Evolutionary conservation across 371 early-diverging fungal genomes (phyloP).

Genomic region (Mortierella sp.): DNA sequence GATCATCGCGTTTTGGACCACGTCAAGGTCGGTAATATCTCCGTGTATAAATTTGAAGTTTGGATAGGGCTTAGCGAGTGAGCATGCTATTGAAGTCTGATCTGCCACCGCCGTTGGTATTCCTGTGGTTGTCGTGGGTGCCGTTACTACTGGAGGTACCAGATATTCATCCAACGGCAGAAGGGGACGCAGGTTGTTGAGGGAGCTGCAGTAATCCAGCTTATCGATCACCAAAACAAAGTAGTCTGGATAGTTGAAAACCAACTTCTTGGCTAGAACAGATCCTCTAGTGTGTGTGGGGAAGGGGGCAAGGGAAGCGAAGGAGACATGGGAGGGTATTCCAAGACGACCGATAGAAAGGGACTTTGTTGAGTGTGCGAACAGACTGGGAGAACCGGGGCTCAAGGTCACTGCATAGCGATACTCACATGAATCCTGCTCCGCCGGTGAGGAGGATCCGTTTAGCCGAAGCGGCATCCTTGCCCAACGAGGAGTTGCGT

Average conservation of each 20-base stretch:
- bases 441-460: conserved; percentile 87
- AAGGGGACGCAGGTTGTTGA: conserved; percentile 70
- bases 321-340: background rate
- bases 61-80: conserved; percentile 3
- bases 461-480: conserved; percentile 54
- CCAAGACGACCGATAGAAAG: too few relatives aligned
- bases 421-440: conserved; percentile 87
- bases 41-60: conserved; percentile 58
- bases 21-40: conserved; percentile 79
- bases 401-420: background rate
- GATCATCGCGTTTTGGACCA: conserved; percentile 73
- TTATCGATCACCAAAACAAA: conserved; percentile 81
- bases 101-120: conserved; percentile 2
- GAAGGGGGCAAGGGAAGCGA: background rate
- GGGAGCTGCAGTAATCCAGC: conserved; percentile 84
- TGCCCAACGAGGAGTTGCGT: conserved; percentile 13
- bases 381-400: too few relatives aligned
- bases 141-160: conserved; percentile 20
- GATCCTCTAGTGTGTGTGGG: conserved; percentile 61
- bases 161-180: conserved; percentile 8
- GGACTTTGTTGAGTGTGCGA: too few relatives aligned
- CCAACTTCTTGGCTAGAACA: conserved; percentile 71
- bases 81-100: background rate
- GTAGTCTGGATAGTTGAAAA: conserved; percentile 76
- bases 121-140: conserved; percentile 37